Evolutionary conservation across 2,329 filamentous ascomycete species (phyloP).

Genomic region (Colletotrichum tropicicola): DNA sequence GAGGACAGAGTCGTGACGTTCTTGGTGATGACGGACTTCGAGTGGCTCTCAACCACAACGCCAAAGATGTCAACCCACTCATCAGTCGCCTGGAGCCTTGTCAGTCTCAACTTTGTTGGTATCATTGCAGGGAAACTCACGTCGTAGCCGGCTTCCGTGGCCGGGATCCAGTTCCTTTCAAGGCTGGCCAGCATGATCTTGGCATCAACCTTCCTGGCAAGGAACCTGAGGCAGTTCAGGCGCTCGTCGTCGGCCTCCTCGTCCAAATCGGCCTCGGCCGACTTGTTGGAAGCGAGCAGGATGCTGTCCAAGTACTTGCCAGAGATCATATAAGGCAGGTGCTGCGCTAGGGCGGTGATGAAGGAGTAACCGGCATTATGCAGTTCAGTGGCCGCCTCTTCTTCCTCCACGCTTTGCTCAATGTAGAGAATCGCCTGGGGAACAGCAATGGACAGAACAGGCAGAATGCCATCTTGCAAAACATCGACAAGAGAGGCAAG

Average conservation of each 20-base stretch:
- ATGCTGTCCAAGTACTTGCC: constrained; percentile 77
- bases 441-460: constrained; percentile 80
- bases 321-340: constrained; percentile 90
- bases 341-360: constrained; percentile 79
- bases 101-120: not conserved
- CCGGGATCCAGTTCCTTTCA: constrained; percentile 75
- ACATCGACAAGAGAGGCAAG: constrained; percentile 91
- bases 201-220: constrained; percentile 81
- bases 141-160: constrained; percentile 67
- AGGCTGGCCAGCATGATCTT: constrained; percentile 80
- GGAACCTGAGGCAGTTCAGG: constrained; percentile 73
- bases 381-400: constrained; percentile 67
- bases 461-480: constrained; percentile 84
- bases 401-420: constrained; percentile 66
- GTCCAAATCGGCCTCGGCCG: constrained; percentile 69
- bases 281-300: constrained; percentile 76
- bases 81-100: constrained; percentile 61
- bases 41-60: constrained; percentile 77
- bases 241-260: constrained; percentile 72
- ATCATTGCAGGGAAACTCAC: constrained; percentile 53
- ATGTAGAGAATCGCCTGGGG: constrained; percentile 78
- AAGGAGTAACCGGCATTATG: constrained; percentile 87
- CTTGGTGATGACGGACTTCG: constrained; percentile 82
- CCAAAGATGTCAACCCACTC: constrained; percentile 78
- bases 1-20: constrained; percentile 75